Evolutionary conservation across 768 basidiomycete genomes (phyloP), one percentile per base, ranked within the genome.

Genomic region (Leccinum truebloodii): DNA sequence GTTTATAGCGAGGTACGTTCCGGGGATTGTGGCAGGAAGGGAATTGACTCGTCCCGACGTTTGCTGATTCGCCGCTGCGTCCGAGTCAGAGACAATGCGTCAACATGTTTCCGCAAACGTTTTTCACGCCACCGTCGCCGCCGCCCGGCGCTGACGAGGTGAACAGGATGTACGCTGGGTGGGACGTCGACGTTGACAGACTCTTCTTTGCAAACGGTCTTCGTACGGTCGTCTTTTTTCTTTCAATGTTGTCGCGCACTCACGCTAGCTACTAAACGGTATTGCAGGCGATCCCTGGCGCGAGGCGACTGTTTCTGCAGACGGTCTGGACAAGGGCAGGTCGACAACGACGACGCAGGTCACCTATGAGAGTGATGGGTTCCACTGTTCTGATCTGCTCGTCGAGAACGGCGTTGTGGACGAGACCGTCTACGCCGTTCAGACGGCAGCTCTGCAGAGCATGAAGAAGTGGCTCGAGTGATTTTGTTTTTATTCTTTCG

Each of bases 231-330:
- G 5, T 22, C 3, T 12, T 22, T 46, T 24, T 49, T 5, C 0
- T 41, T 41, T n/a, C 7, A 1, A 3, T 34, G 4, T n/a, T 39
- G 18, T 41, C 41, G 10, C 41, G n/a, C 8, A 41, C 18, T 41
- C 18, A 41, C 3, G 24, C 24, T 24, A 24, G 37, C 37, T 39
- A 39, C 16, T 3, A 32, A 3, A 30, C 28, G 28, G 30, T 22
- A 6, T 16, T 22, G 14, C 3, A 89, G 88, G 87, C 50, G 88
- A 90, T 65, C 88, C 89, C 22, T 90, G 88, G 88, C 80, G 83
- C 55, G 86, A 86, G 55, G 81, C 84, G 6, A 90, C 88, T 0
- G 77, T 89, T 8, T 89, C 88, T 5, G 83, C 88, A 0, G 79
- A 83, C 20, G 77, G 77, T 14, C 75, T 79, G 22, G 63, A 72